phyloP scores from a whole-genome alignment of 202 grass and related monocot genomes.

The Panicum virgatum region DNA sequence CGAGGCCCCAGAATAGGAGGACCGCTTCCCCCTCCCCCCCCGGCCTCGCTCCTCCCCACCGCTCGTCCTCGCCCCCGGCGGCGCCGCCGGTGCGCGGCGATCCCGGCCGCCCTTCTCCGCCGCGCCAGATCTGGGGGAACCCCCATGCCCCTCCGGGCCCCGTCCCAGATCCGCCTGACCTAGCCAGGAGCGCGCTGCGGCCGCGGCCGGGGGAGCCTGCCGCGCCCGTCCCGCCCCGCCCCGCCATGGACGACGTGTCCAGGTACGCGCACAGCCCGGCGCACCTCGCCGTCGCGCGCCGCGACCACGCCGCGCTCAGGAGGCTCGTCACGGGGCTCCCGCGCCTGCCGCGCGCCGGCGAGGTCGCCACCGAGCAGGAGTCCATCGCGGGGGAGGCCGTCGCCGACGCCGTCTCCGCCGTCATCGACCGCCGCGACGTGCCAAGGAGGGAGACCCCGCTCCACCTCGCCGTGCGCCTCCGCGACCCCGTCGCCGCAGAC shows the following conservation, averaged over 20 bases:
- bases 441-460: constrained; percentile 86
- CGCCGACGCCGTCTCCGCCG: constrained; percentile 65
- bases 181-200: not conserved
- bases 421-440: constrained; percentile 86
- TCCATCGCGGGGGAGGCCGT: constrained; percentile 69
- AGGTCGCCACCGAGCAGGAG: constrained; percentile 67
- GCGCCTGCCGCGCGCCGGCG: constrained; percentile 66
- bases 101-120: not conserved
- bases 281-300: constrained; percentile 72
- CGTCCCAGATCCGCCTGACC: constrained; percentile 32
- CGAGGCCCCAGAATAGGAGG: constrained; percentile 31
- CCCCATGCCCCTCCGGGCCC: not conserved
- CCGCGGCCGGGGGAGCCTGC: not conserved
- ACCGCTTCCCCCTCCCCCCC: constrained; percentile 24
- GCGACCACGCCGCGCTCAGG: constrained; percentile 66
- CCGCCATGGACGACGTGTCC: constrained; percentile 73
- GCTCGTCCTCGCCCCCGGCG: constrained; percentile 23
- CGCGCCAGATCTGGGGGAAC: constrained; percentile 20
- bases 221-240: not conserved
- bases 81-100: constrained; percentile 27
- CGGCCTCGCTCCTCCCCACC: not conserved
- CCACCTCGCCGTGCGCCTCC: constrained; percentile 85
- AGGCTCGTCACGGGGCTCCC: constrained; percentile 53
- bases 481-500: constrained; percentile 75
- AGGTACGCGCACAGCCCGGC: constrained; percentile 84